A percentile compares a stretch with the other conserved stretches of the same genome.
Conservation (phyloP, 805 yeast genomes). For the Ogataea populi-albae region DNA sequence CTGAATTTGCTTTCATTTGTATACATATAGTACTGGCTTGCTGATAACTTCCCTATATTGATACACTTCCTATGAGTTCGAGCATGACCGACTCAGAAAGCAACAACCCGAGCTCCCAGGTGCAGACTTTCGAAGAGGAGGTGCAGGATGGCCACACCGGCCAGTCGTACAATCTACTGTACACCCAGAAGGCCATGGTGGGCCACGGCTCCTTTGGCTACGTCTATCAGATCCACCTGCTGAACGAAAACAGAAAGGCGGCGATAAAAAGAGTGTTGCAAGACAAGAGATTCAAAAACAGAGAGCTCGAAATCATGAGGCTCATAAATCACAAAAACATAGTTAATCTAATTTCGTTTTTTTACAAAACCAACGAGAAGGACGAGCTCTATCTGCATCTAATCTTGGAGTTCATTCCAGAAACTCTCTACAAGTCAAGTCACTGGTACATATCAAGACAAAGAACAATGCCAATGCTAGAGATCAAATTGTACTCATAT, state of each 20-base stretch:
- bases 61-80: too few species aligned
- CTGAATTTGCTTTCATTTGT: too few species aligned
- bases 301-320: constrained; percentile 96
- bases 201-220: constrained; percentile 99
- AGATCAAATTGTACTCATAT: constrained; percentile 80
- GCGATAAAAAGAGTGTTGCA: constrained; percentile 97
- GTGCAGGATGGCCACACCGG: constrained; percentile 74
- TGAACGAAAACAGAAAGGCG: constrained; percentile 72
- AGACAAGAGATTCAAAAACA: constrained; percentile 88
- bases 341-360: constrained; percentile 83
- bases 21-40: too few species aligned
- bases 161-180: constrained; percentile 57
- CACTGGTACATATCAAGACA: constrained; percentile 78
- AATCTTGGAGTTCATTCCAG: constrained; percentile 92
- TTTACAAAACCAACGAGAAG: constrained; percentile 62
- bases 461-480: constrained; percentile 81
- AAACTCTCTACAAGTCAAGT: constrained; percentile 86
- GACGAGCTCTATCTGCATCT: constrained; percentile 84
- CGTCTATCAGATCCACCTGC: constrained; percentile 82
- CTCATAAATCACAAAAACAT: constrained; percentile 80
- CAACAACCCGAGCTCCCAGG: constrained; percentile 13
- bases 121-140: constrained; percentile 48
- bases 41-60: too few species aligned
- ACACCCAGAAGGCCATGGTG: constrained; percentile 82
- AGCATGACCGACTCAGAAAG: constrained; percentile 5